Evolutionary conservation across 495 filamentous ascomycete genomes (phyloP).

Genomic region (Hypoxylon intermedium): DNA sequence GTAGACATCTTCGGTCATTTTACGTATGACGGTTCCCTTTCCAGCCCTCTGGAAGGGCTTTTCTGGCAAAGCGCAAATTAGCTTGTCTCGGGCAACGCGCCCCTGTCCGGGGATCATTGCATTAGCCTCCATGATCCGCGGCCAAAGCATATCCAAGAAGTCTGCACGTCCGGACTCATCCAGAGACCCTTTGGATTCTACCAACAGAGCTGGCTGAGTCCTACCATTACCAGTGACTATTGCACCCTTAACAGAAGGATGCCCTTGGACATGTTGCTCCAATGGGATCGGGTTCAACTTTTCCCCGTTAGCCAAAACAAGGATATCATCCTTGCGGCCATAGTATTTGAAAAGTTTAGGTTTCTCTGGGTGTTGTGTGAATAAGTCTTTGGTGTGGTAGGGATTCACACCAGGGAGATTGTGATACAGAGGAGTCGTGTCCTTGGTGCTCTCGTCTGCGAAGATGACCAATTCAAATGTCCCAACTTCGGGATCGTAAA

Average conservation of each 20-base stretch:
- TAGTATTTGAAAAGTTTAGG: conserved; percentile 50
- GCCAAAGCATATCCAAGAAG: conserved; percentile 33
- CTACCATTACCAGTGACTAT: conserved; percentile 62
- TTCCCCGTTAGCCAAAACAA: conserved; percentile 61
- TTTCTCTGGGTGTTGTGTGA: conserved; percentile 48
- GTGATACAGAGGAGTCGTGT: conserved; percentile 40
- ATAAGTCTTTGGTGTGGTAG: conserved; percentile 59
- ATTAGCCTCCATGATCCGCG: conserved; percentile 27
- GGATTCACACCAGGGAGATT: conserved; percentile 49
- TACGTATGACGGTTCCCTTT: conserved; percentile 29
- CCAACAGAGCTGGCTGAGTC: conserved; percentile 56
- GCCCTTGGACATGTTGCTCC: conserved; percentile 61
- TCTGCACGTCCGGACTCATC: background rate
- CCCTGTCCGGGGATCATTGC: conserved; percentile 2
- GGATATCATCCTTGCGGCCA: conserved; percentile 59
- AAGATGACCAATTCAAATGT: conserved; percentile 34
- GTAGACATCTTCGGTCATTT: conserved; percentile 8
- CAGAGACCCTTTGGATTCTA: background rate
- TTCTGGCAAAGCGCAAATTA: conserved; percentile 7
- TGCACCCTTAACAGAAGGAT: conserved; percentile 60
- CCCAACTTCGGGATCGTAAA: conserved; percentile 30
- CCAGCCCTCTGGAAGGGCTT: conserved; percentile 20
- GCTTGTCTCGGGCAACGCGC: background rate
- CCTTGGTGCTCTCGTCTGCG: conserved; percentile 3
- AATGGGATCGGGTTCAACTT: conserved; percentile 63